Evolutionary conservation across 2,329 filamentous ascomycete species (phyloP).

Genomic region (Metarhizium album): DNA sequence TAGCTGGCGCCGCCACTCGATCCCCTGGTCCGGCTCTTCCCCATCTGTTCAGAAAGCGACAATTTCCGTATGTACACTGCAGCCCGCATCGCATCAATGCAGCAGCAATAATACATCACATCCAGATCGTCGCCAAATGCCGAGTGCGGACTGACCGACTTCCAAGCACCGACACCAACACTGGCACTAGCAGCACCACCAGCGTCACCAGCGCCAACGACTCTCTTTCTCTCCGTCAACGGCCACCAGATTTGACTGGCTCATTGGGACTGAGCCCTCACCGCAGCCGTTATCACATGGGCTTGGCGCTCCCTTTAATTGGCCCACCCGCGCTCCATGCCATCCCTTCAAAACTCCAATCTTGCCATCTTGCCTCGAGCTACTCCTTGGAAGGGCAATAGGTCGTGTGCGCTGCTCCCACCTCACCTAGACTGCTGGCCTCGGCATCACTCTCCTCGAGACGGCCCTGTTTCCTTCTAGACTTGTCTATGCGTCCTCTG

Average conservation of each 20-base stretch:
- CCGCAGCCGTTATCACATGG: conserved; percentile 17
- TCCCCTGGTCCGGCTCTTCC: neutral
- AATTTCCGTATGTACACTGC: too few relatives aligned
- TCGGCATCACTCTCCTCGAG: neutral
- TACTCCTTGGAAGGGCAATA: conserved; percentile 23
- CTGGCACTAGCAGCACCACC: too few relatives aligned
- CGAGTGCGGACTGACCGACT: too few relatives aligned
- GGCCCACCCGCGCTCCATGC: conserved; percentile 15
- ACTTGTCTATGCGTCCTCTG: conserved; percentile 3
- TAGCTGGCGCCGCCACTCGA: neutral
- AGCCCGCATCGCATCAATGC: too few relatives aligned
- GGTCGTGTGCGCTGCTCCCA: conserved; percentile 26
- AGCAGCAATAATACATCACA: too few relatives aligned
- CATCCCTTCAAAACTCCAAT: conserved; percentile 18
- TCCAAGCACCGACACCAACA: too few relatives aligned
- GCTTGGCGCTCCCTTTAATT: conserved; percentile 17
- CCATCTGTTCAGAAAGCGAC: too few relatives aligned
- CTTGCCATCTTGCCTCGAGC: conserved; percentile 9
- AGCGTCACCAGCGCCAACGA: too few relatives aligned
- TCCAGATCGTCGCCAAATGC: neutral
- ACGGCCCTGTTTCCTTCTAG: neutral
- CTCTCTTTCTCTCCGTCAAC: too few relatives aligned
- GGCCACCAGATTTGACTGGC: too few relatives aligned
- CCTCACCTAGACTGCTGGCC: conserved; percentile 2
- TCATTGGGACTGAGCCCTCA: neutral